phyloP scores from a whole-genome alignment of 2,329 filamentous ascomycete genomes.

The Alternaria burnsii region DNA sequence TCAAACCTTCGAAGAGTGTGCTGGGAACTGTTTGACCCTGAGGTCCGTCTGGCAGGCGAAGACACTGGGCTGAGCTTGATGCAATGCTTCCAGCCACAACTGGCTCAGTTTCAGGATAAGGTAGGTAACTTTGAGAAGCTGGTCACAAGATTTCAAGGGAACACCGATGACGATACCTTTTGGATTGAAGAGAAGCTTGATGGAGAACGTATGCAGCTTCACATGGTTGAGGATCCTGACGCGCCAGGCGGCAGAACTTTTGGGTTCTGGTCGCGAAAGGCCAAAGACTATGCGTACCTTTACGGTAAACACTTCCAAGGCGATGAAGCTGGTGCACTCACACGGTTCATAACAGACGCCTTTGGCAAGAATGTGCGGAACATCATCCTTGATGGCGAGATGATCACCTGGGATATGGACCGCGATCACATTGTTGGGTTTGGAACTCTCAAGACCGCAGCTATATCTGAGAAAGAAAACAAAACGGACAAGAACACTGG shows the following conservation, averaged over 20 bases:
- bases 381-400: constrained; percentile 94
- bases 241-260: constrained; percentile 77
- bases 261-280: constrained; percentile 93
- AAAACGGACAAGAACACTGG: constrained; percentile 65
- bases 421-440: constrained; percentile 87
- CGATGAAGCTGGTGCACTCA: constrained; percentile 74
- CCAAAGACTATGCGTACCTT: constrained; percentile 94
- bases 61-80: constrained; percentile 81
- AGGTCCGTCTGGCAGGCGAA: constrained; percentile 75
- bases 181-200: constrained; percentile 99
- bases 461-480: constrained; percentile 79
- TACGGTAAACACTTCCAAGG: constrained; percentile 83
- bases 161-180: constrained; percentile 77
- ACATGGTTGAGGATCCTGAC: constrained; percentile 78
- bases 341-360: constrained; percentile 77
- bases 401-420: constrained; percentile 96
- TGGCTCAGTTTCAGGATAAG: constrained; percentile 90
- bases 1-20: constrained; percentile 90
- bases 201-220: constrained; percentile 95
- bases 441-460: constrained; percentile 91
- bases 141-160: constrained; percentile 72
- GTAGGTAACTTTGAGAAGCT: constrained; percentile 75
- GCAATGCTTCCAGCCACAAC: constrained; percentile 95
- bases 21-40: constrained; percentile 86
- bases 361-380: constrained; percentile 82